Percentiles rank a stretch among this genome's conserved stretches.
Evolutionary conservation across 768 basidiomycete genomes (phyloP).

Genomic region (Macrolepiota albuminosa): DNA sequence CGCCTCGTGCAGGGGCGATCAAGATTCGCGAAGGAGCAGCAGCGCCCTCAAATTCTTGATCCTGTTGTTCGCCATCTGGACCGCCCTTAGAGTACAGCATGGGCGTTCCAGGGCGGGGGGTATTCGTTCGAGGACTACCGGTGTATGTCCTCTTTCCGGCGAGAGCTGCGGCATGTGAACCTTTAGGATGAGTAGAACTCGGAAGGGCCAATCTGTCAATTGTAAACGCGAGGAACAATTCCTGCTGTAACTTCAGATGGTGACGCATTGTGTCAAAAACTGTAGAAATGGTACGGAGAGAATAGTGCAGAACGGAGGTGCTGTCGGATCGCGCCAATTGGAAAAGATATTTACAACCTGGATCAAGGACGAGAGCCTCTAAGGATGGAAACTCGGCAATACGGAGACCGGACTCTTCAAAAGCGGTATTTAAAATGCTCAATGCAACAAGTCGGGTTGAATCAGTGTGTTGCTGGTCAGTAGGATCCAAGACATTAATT

Average conservation of each 20-base stretch:
- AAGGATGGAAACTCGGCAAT: constrained; percentile 79
- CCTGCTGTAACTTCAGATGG: constrained; percentile 90
- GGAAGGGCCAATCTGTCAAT: constrained; percentile 84
- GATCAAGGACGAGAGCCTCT: constrained; percentile 71
- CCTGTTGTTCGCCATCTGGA: constrained; percentile 25
- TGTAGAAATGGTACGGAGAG: constrained; percentile 83
- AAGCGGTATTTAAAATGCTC: constrained; percentile 79
- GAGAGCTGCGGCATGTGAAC: constrained; percentile 15
- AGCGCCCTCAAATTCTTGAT: constrained; percentile 39
- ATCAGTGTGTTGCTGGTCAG: constrained; percentile 93
- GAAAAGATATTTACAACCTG: constrained; percentile 95
- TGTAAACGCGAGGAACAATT: constrained; percentile 91
- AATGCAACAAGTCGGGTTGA: constrained; percentile 89
- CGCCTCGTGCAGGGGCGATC: constrained; percentile 76
- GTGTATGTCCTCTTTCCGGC: constrained; percentile 25
- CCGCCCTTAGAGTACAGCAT: constrained; percentile 36
- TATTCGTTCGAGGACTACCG: constrained; percentile 27
- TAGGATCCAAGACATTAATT: constrained; percentile 92
- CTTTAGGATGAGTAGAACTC: constrained; percentile 21
- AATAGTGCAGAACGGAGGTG: constrained; percentile 66
- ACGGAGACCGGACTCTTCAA: constrained; percentile 76
- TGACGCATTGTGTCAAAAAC: constrained; percentile 84
- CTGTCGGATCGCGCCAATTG: constrained; percentile 94
- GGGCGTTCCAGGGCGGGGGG: constrained; percentile 54
- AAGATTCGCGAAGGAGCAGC: constrained; percentile 51